These are phyloP conservation scores for Saccharum spontaneum DNA, from an alignment of 176 grass and related monocot genomes.

Conservation along the genomic window DNA sequence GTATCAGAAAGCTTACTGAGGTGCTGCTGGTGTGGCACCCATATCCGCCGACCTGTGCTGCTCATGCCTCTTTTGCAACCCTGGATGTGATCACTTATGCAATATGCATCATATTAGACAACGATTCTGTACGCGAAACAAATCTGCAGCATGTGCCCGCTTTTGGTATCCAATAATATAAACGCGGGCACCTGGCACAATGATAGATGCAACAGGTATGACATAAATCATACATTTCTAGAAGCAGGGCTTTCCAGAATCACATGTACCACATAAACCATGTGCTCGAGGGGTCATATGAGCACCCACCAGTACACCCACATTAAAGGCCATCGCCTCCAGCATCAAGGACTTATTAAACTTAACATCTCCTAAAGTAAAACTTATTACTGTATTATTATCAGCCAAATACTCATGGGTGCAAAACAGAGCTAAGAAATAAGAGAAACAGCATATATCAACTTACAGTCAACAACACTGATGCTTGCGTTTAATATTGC, in stretches of 20 bases:
- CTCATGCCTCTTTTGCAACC: neutral
- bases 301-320: neutral
- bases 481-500: neutral
- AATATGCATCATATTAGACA: slow-evolving; percentile 21
- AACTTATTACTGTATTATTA: neutral
- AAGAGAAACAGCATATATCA: slow-evolving; percentile 11
- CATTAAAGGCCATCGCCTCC: neutral
- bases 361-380: slow-evolving; percentile 3
- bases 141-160: neutral
- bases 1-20: neutral
- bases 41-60: neutral
- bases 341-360: slow-evolving; percentile 1
- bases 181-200: slow-evolving; percentile 12
- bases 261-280: neutral
- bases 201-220: slow-evolving; percentile 20
- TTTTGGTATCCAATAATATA: slow-evolving; percentile 10
- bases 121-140: slow-evolving; percentile 7
- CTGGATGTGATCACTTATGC: neutral
- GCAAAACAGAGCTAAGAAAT: neutral
- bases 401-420: neutral
- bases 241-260: slow-evolving; percentile 15
- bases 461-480: slow-evolving; percentile 19
- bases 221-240: slow-evolving; percentile 20
- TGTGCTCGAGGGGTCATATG: neutral
- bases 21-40: neutral